Base-by-base conservation (phyloP, 2,329 filamentous ascomycete genomes). In the Cryoendolithus antarcticus region DNA sequence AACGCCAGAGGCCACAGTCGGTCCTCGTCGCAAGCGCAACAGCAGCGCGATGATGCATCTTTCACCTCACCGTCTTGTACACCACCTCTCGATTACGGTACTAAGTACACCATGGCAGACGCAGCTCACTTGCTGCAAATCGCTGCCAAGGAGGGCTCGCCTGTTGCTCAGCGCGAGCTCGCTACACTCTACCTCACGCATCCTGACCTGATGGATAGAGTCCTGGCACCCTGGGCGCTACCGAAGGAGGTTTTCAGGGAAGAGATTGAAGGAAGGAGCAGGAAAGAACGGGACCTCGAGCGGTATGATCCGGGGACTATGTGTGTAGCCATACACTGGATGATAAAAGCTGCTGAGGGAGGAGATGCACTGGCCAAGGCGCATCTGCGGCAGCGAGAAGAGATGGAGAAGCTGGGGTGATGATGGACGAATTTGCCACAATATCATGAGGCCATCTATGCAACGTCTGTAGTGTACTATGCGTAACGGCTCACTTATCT, bases 321-420 rank as follows among this genome's bases (percentile, higher is more conserved):
- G 83, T 95, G 88, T 54, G 76, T 94, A 41, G 89, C 89, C 7
- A 79, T 93, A 62, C 89, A 96, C 66, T 96, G 89, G 88, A 95
- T 96, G 86, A 85, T 89, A 64, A 70, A 84, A 48, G 86, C 84
- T 30, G 82, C 85, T 51, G 73, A 74, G 39, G 86, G 86, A n/a
- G 86, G 86, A 1, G 89, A 96, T 58, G 75, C 82, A 54, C 67
- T 93, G 49, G 89, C 89, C 12, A 80, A 77, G 56, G 82, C 80
- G 58, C 88, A 89, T 62, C 65, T 95, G 59, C 73, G 80, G 47
- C 84, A 93, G 63, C 62, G 73, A 34, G 71, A 74, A 51, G 74
- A 78, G 55, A 71, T 77, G 57, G 73, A 77, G 53, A 70, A 65
- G 38, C 68, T 75, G 53, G 68, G 69, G 46, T 71, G 57, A 66